Conservation (phyloP, 331 rosid genomes). For the Prunus yedoensis region DNA sequence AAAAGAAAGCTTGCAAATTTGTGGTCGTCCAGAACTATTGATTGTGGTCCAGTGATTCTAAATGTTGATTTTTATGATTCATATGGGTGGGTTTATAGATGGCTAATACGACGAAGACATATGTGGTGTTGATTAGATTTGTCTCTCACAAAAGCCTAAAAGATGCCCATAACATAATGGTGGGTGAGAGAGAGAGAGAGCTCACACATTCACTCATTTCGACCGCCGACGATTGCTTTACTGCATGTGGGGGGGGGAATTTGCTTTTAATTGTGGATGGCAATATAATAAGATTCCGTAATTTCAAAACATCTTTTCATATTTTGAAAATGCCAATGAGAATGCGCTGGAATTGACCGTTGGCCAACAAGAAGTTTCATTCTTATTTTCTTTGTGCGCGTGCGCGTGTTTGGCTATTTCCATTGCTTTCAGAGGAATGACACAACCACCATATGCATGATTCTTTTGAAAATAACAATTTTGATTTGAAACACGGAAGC, state of each 20-base stretch:
- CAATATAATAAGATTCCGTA: constrained; percentile 32
- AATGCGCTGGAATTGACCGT: constrained; percentile 10
- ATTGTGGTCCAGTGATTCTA: not conserved
- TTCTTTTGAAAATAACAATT: not conserved
- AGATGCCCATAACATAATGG: constrained; percentile 23
- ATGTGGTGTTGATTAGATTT: constrained; percentile 41
- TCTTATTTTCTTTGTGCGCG: no score
- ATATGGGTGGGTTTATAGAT: constrained; percentile 10
- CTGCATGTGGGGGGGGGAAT: constrained; percentile 37
- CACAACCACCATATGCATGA: not conserved
- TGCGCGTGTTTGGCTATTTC: no score
- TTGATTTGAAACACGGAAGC: not conserved
- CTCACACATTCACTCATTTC: constrained; percentile 29
- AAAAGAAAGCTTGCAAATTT: no score
- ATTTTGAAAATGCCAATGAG: not conserved
- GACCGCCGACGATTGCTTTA: constrained; percentile 18
- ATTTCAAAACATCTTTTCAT: not conserved
- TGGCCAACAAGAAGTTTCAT: not conserved
- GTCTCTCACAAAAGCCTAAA: constrained; percentile 5
- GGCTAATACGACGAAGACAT: constrained; percentile 42
- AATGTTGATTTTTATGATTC: not conserved
- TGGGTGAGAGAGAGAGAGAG: not conserved
- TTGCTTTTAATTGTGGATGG: constrained; percentile 25
- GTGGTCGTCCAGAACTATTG: not conserved
- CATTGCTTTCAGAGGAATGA: no score